Conservation (phyloP, 495 filamentous ascomycete species). For the Usnea hakonensis region DNA sequence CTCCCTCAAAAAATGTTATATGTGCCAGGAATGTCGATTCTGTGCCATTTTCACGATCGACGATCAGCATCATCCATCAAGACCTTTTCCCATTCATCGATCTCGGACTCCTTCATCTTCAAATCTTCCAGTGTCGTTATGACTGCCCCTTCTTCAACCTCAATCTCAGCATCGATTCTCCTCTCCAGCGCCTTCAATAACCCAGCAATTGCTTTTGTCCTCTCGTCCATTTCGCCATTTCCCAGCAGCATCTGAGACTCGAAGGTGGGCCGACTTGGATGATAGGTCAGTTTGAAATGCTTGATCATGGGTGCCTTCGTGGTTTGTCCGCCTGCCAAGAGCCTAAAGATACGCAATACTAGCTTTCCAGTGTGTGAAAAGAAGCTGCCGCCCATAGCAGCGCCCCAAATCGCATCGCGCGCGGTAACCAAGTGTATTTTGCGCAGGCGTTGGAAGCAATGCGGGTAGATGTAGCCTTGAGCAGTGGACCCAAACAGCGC, state of each 20-base stretch:
- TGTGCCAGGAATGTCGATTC: no score
- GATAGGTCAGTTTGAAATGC: neutral
- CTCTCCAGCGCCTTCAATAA: neutral
- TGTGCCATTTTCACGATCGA: no score
- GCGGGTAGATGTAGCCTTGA: neutral
- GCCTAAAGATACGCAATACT: neutral
- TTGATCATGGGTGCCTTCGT: neutral
- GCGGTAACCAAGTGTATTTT: neutral
- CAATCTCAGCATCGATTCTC: neutral
- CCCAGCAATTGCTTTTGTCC: neutral
- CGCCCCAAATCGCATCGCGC: neutral
- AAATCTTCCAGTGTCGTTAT: neutral
- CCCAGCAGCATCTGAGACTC: neutral
- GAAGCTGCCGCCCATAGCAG: neutral
- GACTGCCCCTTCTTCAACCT: neutral
- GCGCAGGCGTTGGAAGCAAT: conserved; percentile 7
- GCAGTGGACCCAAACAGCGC: neutral
- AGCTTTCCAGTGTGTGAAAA: neutral
- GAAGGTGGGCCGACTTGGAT: neutral
- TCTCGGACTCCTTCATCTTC: neutral
- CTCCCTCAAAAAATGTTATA: neutral
- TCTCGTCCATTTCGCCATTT: neutral
- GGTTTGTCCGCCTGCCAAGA: neutral
- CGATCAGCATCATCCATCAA: neutral
- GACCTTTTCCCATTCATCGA: neutral